Evolutionary conservation across 768 basidiomycete species (phyloP).

Genomic region (Serendipita sp.): DNA sequence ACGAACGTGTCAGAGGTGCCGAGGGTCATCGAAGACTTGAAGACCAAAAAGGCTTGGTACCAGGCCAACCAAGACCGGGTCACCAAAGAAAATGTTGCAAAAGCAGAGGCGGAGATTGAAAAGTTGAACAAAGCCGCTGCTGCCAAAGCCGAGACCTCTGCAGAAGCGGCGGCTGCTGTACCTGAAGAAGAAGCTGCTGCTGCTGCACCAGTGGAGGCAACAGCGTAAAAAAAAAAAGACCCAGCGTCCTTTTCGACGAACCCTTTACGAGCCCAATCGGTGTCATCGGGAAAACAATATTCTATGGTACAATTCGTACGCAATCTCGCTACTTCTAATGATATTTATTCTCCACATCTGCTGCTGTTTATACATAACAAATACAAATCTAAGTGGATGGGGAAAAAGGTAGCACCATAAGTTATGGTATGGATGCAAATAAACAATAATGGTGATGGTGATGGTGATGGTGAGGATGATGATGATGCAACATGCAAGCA

Average conservation of each 20-base stretch:
- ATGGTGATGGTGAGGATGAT: too few species aligned
- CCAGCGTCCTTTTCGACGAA: not conserved
- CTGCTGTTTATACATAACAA: too few species aligned
- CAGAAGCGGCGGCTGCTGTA: not conserved
- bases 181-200: not conserved
- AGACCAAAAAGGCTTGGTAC: slow-evolving; percentile 89
- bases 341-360: too few species aligned
- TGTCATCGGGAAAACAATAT: too few species aligned
- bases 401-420: too few species aligned
- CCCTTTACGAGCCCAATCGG: too few species aligned
- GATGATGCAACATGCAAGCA: too few species aligned
- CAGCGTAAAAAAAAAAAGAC: not conserved
- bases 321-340: too few species aligned
- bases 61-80: slow-evolving; percentile 76
- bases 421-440: too few species aligned
- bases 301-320: too few species aligned
- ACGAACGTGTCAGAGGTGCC: slow-evolving; percentile 56
- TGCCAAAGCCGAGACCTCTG: not conserved
- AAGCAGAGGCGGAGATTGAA: slow-evolving; percentile 61
- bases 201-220: not conserved
- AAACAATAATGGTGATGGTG: too few species aligned
- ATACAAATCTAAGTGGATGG: too few species aligned
- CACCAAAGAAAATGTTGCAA: slow-evolving; percentile 63
- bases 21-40: slow-evolving; percentile 75
- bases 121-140: slow-evolving; percentile 24